Evolutionary conservation across 2,329 filamentous ascomycete species (phyloP), one percentile per base, ranked within the genome.

Genomic region (Exophiala sideris): DNA sequence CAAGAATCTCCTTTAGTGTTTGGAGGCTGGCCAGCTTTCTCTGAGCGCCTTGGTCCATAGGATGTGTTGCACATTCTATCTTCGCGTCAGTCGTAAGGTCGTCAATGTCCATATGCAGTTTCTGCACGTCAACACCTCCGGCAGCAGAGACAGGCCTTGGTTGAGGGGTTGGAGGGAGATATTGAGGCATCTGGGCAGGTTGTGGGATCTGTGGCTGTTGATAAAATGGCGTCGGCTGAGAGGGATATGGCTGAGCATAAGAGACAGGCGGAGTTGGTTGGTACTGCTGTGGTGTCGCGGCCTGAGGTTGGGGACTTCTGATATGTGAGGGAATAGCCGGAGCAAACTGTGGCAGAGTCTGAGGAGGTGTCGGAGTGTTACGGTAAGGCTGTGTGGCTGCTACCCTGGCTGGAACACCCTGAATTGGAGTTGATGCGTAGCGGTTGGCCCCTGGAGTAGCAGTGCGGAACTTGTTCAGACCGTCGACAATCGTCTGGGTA

Each of bases 401-500:
- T 65, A 73, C 69, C 65, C 67, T 76, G 63, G 75, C 81, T 66
- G 71, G 74, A 61, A 77, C 78, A 10, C 52, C 48, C 35, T 58
- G 59, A 9, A 54, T 36, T 9, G 54, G 56, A 58, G 73, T 76
- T 60, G 77, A 77, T 58, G 80, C 79, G 59, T 84, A 82, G 47
- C 70, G 76, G 60, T 81, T 78, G 11, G 29, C 42, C 21, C 51
- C 3, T n/a, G 56, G 53, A 65, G 76, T 74, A n/a, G 79, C 77
- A 41, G 81, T 82, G 57, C 80, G 79, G 48, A 88, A 90, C 71
- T 94, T 96, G 70, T 94, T 89, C 56, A 99, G 78, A 47, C 92
- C 91, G 71, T 90, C 95, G 71, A 99, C 94, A 63, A 99, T 97
- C 40, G 89, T 89, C 48, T 88, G 83, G 40, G 92, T 95, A 54